These are phyloP conservation scores for Fusarium falciforme DNA, from an alignment of 2,329 filamentous ascomycete genomes.

Conservation along the genomic window DNA sequence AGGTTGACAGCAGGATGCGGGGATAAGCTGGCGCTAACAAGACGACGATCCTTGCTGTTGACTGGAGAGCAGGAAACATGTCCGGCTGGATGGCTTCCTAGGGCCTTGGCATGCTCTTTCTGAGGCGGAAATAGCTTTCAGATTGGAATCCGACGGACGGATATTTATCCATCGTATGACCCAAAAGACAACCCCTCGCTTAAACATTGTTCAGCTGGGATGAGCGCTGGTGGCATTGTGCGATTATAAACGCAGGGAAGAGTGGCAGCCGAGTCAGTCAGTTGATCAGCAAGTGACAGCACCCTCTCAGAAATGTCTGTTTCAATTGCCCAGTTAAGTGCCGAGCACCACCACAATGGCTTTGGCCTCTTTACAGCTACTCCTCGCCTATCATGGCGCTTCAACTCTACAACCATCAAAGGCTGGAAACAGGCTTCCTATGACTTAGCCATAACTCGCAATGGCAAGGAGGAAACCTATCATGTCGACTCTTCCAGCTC, in stretches of 20 bases:
- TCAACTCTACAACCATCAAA: background rate
- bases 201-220: background rate
- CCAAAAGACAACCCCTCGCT: background rate
- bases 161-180: conserved; percentile 4
- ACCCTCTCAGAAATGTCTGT: conserved; percentile 2
- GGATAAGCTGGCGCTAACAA: background rate
- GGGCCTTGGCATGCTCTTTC: background rate
- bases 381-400: conserved; percentile 10
- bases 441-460: background rate
- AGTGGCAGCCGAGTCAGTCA: background rate
- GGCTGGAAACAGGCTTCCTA: background rate
- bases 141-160: background rate
- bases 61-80: background rate
- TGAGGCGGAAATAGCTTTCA: background rate
- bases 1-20: background rate
- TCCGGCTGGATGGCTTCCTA: background rate
- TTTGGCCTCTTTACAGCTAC: conserved; percentile 22
- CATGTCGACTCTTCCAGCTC: conserved; percentile 44
- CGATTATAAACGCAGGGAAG: background rate
- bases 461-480: conserved; percentile 38
- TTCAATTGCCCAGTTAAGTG: conserved; percentile 9
- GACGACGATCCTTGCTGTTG: background rate
- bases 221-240: no score
- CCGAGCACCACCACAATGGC: conserved; percentile 32
- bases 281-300: background rate